Base-by-base conservation (phyloP, 2,329 filamentous ascomycete species). In the Colletotrichum sp. region DNA sequence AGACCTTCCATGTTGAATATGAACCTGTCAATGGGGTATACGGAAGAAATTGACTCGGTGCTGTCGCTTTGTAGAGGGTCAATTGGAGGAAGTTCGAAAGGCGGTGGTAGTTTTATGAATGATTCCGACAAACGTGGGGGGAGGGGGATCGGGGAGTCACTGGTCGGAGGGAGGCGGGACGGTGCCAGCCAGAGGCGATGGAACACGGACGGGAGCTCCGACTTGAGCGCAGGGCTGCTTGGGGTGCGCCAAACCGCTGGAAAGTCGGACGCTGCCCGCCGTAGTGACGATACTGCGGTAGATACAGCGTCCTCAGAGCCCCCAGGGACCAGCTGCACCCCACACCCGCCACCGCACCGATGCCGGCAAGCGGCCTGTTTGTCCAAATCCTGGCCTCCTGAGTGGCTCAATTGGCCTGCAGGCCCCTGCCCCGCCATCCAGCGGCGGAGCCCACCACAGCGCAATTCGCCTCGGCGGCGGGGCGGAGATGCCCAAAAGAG, bases 1-100 rank as follows among this genome's bases (percentile, higher is more conserved):
- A 92, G 88, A 76, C 82, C 86, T 79, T 92, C 90, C 90, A 92
- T 92, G 63, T 28, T 87, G 82, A 26, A 57, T 32, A 32, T 71
- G 55, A 59, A 62, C 30, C 32, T 34, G 68, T 55, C 72, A 71
- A 75, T 66, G 30, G 67, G 68, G 68, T 75, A 71, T 52, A 60
- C 18, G 24, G 18, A 60, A 30, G 34, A 12, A 65, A 44, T 36
- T 71, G 71, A 74, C 71, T 74, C 32, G 67, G 66, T 30, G 26
- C 18, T 74, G 32, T 64, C 44, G 39, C 68, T 21, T 24, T 24
- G 32, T 8, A n/a, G 16, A 26, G 39, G 21, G 10, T 15, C 12
- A 36, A 67, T 36, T 44, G 26, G 72, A 62, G 44, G n/a, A 64
- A 24, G 39, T 63, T 24, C n/a, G 64, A 59, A 59, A 49, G 70